phyloP scores from a whole-genome alignment of 306 rosid genomes.

The Prunus armeniaca region DNA sequence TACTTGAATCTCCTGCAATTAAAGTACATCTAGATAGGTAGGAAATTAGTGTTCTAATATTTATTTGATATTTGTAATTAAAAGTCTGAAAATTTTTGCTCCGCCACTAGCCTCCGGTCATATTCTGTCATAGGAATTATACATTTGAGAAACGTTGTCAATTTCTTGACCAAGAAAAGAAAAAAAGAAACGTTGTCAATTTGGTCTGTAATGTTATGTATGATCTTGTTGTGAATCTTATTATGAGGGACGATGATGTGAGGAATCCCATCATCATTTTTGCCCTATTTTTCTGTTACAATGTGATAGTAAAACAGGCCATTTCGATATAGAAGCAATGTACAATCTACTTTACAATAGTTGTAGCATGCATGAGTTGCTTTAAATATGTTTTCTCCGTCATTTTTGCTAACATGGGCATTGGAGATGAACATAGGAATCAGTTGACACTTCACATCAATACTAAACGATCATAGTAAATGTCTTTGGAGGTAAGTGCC shows the following conservation, averaged over 20 bases:
- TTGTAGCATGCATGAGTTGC: neutral
- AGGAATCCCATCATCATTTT: neutral
- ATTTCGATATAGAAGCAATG: neutral
- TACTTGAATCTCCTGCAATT: conserved; percentile 46
- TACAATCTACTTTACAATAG: too few species aligned
- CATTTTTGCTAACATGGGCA: neutral
- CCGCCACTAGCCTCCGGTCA: rapidly evolving
- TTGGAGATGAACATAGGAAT: neutral
- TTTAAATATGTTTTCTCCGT: neutral
- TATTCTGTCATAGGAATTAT: neutral
- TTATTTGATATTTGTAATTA: neutral
- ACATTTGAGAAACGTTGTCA: neutral
- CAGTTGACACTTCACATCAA: neutral
- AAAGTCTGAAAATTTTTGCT: neutral
- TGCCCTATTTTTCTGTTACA: neutral
- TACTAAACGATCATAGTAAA: neutral
- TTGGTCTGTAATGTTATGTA: neutral
- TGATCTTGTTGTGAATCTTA: neutral
- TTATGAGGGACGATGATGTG: neutral
- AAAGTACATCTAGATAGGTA: conserved; percentile 31
- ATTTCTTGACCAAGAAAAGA: neutral
- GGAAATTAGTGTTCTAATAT: conserved; percentile 4
- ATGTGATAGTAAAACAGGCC: neutral
- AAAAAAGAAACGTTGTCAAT: neutral
- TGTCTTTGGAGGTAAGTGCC: neutral